Conservation (phyloP, 2,329 filamentous ascomycete species). For the Zasmidium angulare region DNA sequence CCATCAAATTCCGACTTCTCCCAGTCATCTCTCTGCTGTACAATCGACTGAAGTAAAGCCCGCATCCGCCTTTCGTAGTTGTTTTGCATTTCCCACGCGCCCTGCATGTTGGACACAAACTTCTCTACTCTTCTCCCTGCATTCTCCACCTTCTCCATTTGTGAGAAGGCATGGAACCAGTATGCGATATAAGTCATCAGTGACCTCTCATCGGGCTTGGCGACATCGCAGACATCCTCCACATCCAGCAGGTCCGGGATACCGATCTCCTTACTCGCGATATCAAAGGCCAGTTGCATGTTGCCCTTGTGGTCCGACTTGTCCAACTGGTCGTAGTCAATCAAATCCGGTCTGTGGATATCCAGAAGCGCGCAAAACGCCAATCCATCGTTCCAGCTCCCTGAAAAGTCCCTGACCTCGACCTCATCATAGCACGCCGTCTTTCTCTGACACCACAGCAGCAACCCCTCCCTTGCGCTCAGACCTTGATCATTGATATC, state of each 20-base stretch:
- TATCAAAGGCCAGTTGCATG: conserved; percentile 97
- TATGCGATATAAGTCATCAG: conserved; percentile 99
- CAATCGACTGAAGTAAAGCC: conserved; percentile 73
- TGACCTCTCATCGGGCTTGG: conserved; percentile 91
- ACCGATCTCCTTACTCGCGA: conserved; percentile 92
- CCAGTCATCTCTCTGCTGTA: conserved; percentile 73
- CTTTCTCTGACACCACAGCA: conserved; percentile 97
- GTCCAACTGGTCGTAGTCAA: conserved; percentile 93
- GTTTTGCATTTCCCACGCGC: conserved; percentile 99
- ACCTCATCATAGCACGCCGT: conserved; percentile 98
- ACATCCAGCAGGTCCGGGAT: conserved; percentile 95
- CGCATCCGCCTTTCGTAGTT: conserved; percentile 90
- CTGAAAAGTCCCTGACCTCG: conserved; percentile 89
- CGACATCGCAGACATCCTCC: conserved; percentile 95
- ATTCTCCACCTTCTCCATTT: conserved; percentile 98
- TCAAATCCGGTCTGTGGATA: conserved; percentile 94
- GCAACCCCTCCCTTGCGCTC: conserved; percentile 91
- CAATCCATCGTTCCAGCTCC: conserved; percentile 95
- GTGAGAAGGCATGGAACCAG: conserved; percentile 99
- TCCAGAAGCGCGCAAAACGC: conserved; percentile 95
- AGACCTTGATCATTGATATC: conserved; percentile 98
- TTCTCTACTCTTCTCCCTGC: conserved; percentile 95
- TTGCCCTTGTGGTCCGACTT: conserved; percentile 93
- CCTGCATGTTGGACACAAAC: conserved; percentile 98
- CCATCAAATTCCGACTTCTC: conserved; percentile 79